phyloP scores from a whole-genome alignment of 2,329 filamentous ascomycete genomes.

The Pyrenophora teres region DNA sequence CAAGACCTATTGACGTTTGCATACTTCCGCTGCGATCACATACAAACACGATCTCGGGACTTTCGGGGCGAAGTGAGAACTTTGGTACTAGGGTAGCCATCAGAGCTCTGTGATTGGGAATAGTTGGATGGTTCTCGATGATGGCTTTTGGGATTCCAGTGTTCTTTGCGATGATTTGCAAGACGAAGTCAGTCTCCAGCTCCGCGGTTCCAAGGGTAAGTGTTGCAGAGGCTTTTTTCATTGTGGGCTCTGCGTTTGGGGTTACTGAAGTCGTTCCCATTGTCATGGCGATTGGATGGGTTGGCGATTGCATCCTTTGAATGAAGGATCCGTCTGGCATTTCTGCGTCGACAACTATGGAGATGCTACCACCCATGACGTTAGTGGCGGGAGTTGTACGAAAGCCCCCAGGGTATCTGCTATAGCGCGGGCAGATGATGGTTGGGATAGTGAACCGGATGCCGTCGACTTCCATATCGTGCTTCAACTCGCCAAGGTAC shows the following conservation, averaged over 20 bases:
- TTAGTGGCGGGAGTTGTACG: constrained; percentile 11
- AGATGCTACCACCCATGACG: constrained; percentile 49
- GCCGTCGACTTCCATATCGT: constrained; percentile 70
- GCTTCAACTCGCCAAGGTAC: constrained; percentile 73
- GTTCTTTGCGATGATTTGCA: constrained; percentile 66
- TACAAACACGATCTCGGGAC: constrained; percentile 71
- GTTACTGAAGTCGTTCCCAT: constrained; percentile 63
- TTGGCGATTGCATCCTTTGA: constrained; percentile 67
- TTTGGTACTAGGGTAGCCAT: constrained; percentile 74
- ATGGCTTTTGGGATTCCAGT: constrained; percentile 66
- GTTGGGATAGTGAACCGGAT: constrained; percentile 72
- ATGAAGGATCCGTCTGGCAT: constrained; percentile 63
- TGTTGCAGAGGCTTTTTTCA: constrained; percentile 66
- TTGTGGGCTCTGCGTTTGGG: constrained; percentile 54
- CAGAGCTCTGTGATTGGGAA: constrained; percentile 66
- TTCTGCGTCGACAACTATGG: constrained; percentile 63
- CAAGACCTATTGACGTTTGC: constrained; percentile 58
- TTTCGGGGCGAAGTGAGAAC: constrained; percentile 63
- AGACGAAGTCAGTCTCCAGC: constrained; percentile 68
- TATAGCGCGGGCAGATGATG: constrained; percentile 69
- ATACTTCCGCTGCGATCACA: constrained; percentile 75
- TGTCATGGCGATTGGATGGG: constrained; percentile 68
- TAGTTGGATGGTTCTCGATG: constrained; percentile 67
- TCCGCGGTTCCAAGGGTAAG: constrained; percentile 59
- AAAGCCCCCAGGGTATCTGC: constrained; percentile 51